These are phyloP conservation scores for Colletotrichum sp. DNA, from an alignment of 2,329 filamentous ascomycete genomes.

Conservation along the genomic window DNA sequence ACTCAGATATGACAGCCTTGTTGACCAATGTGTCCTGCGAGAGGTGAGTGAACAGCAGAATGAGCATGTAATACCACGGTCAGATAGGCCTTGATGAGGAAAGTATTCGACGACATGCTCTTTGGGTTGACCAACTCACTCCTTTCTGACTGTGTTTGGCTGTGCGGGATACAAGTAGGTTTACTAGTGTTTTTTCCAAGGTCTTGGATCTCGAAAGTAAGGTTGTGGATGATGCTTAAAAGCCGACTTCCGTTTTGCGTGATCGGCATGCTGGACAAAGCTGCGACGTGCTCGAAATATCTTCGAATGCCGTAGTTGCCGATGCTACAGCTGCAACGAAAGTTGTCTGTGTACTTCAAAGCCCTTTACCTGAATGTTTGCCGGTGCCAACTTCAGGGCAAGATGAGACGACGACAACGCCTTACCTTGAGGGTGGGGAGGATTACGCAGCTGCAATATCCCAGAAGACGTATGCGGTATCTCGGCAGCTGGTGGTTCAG, in stretches of 20 bases:
- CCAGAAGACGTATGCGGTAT: background rate
- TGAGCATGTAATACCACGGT: background rate
- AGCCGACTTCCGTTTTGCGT: background rate
- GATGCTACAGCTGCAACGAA: background rate
- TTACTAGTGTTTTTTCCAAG: background rate
- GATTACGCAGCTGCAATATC: background rate
- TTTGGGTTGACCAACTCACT: background rate
- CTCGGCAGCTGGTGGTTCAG: background rate
- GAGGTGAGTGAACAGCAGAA: background rate
- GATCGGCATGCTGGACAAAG: background rate
- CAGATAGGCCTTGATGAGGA: background rate
- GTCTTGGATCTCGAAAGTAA: background rate
- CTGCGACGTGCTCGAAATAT: background rate
- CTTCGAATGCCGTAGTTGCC: background rate
- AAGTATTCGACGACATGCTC: background rate
- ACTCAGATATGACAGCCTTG: background rate
- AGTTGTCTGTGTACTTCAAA: background rate
- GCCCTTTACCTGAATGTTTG: background rate
- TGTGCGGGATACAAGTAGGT: background rate
- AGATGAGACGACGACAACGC: background rate
- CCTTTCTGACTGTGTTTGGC: background rate
- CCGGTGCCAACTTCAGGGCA: background rate
- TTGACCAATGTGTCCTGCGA: background rate
- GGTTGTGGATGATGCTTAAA: background rate
- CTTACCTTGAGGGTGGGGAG: background rate